Conservation (phyloP, 441 rosid species). For the Arabidopsis hybrid region DNA sequence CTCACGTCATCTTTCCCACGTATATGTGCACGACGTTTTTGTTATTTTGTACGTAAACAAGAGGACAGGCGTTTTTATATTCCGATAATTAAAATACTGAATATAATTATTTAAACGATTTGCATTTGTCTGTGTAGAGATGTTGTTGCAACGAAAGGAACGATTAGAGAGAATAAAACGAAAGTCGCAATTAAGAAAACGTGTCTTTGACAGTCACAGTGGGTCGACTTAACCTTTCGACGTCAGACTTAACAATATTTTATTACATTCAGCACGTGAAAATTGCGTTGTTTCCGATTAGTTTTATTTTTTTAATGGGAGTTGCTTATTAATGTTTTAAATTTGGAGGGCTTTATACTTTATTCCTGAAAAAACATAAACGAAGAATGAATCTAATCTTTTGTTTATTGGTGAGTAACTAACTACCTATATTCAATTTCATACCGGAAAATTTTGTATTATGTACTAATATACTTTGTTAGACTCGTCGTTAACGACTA, state of each 20-base stretch:
- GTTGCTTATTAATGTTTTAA: neutral
- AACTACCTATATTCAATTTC: neutral
- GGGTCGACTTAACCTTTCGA: conserved; percentile 12
- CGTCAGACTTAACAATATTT: conserved; percentile 8
- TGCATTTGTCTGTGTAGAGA: neutral
- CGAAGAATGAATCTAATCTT: conserved; percentile 1
- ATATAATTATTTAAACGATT: neutral
- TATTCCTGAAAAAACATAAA: neutral
- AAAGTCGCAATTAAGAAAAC: conserved; percentile 32
- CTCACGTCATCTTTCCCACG: conserved; percentile 3
- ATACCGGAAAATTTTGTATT: neutral
- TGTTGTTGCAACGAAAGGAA: conserved; percentile 26
- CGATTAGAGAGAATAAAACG: conserved; percentile 27
- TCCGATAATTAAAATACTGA: neutral
- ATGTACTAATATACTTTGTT: neutral
- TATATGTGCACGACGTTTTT: neutral
- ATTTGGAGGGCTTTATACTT: neutral
- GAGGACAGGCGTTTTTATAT: neutral
- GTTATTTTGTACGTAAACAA: too few relatives aligned
- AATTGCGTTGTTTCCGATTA: conserved; percentile 25
- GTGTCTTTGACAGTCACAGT: conserved; percentile 36
- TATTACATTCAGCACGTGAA: conserved; percentile 30
- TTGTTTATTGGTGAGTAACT: conserved; percentile 1
- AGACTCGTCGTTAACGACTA: neutral
- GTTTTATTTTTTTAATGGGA: neutral